phyloP scores from a whole-genome alignment of 2,329 filamentous ascomycete genomes.

The Apiospora kogelbergensis region DNA sequence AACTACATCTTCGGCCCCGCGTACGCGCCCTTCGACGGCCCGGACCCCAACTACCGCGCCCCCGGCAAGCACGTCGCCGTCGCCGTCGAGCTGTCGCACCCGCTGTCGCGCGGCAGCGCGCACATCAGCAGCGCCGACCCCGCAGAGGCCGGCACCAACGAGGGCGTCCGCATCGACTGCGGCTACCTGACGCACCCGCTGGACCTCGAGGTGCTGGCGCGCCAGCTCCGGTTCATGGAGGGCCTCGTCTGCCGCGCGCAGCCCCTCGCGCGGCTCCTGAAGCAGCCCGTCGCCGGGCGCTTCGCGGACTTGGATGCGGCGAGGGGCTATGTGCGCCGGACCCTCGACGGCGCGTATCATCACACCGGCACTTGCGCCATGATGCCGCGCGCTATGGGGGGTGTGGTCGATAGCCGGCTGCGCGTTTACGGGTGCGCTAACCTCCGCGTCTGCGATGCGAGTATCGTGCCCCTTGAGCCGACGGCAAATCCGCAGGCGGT shows the following conservation, averaged over 20 bases:
- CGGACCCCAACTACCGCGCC: neutral
- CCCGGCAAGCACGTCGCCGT: neutral
- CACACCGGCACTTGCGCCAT: conserved; percentile 44
- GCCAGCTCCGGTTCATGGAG: conserved; percentile 43
- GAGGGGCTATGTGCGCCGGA: conserved; percentile 34
- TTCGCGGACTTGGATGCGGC: conserved; percentile 31
- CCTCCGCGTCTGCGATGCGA: conserved; percentile 21
- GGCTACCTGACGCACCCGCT: conserved; percentile 55
- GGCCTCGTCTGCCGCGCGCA: conserved; percentile 32
- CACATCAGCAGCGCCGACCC: conserved; percentile 48
- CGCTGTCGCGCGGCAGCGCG: conserved; percentile 58
- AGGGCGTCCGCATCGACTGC: conserved; percentile 46
- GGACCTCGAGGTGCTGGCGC: conserved; percentile 52
- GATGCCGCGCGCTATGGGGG: conserved; percentile 16
- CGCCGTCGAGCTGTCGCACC: conserved; percentile 24
- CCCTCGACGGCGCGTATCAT: conserved; percentile 44
- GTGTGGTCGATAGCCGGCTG: conserved; percentile 18
- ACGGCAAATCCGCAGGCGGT: conserved; percentile 15
- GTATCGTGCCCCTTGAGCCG: conserved; percentile 19
- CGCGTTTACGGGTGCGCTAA: conserved; percentile 17
- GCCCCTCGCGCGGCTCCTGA: conserved; percentile 41
- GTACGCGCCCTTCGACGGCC: neutral
- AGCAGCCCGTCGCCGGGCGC: conserved; percentile 30
- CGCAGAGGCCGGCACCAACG: conserved; percentile 21
- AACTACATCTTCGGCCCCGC: conserved; percentile 6